Conservation (phyloP, 257 asterid species). For the Orobanche coerulescens region DNA sequence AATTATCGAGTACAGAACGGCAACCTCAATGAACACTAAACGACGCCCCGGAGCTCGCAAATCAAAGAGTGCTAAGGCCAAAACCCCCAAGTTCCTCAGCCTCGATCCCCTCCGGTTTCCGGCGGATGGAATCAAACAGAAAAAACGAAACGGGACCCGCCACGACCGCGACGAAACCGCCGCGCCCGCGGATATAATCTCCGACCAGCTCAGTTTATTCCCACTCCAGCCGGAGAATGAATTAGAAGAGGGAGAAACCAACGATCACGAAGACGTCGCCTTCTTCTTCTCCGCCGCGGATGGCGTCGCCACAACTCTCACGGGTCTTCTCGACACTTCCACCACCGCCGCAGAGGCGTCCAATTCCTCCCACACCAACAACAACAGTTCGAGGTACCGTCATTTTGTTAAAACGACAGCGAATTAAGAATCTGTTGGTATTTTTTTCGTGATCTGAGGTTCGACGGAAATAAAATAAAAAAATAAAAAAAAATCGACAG, state of each 20-base stretch:
- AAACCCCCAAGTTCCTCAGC: slow-evolving; percentile 68
- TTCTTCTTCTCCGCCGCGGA: slow-evolving; percentile 60
- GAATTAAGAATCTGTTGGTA: background rate
- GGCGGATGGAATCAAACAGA: slow-evolving; percentile 25
- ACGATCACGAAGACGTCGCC: slow-evolving; percentile 67
- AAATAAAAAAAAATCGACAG: background rate
- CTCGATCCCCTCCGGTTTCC: slow-evolving; percentile 63
- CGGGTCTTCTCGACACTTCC: slow-evolving; percentile 50
- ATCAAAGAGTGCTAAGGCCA: slow-evolving; percentile 27
- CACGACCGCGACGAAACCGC: background rate
- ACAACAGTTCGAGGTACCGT: slow-evolving; percentile 32
- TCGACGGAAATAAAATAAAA: background rate
- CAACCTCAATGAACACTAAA: slow-evolving; percentile 26
- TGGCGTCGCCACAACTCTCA: slow-evolving; percentile 55
- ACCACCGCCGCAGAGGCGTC: slow-evolving; percentile 33
- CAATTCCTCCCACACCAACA: slow-evolving; percentile 30
- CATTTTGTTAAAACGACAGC: too few relatives aligned
- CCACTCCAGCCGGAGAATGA: slow-evolving; percentile 45
- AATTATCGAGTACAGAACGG: slow-evolving; percentile 16
- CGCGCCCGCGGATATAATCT: background rate
- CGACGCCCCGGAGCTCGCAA: slow-evolving; percentile 28
- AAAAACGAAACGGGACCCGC: background rate
- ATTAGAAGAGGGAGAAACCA: slow-evolving; percentile 36
- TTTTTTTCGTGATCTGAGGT: background rate
- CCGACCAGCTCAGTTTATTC: slow-evolving; percentile 36